phyloP scores from a whole-genome alignment of 1,284 basidiomycete species.

The Sporisorium reilianum region DNA sequence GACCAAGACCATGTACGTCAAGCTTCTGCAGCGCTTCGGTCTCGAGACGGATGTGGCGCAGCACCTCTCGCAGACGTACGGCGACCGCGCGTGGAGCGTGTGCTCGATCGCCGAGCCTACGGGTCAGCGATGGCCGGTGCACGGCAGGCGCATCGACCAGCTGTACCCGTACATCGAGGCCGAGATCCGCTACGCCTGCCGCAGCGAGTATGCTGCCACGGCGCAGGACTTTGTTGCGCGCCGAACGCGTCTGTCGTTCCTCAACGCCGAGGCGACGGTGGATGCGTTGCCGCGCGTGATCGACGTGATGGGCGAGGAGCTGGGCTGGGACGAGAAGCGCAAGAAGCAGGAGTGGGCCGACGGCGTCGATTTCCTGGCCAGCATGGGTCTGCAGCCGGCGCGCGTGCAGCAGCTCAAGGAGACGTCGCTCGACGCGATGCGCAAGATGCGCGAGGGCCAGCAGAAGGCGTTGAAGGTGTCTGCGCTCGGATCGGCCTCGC shows the following conservation, averaged over 20 bases:
- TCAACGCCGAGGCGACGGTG: slow-evolving; percentile 88
- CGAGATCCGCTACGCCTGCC: slow-evolving; percentile 89
- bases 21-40: slow-evolving; percentile 85
- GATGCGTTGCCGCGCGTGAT: slow-evolving; percentile 87
- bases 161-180: slow-evolving; percentile 92
- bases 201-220: slow-evolving; percentile 90
- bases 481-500: slow-evolving; percentile 30
- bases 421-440: slow-evolving; percentile 56
- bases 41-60: slow-evolving; percentile 91
- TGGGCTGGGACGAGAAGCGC: slow-evolving; percentile 82
- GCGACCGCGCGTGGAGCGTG: slow-evolving; percentile 95
- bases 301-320: slow-evolving; percentile 89
- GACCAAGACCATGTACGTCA: slow-evolving; percentile 96
- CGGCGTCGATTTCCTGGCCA: slow-evolving; percentile 67
- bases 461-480: slow-evolving; percentile 39
- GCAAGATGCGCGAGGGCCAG: slow-evolving; percentile 47
- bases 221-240: slow-evolving; percentile 93
- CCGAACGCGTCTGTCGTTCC: slow-evolving; percentile 89
- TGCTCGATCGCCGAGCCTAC: slow-evolving; percentile 84
- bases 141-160: slow-evolving; percentile 81
- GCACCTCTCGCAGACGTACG: slow-evolving; percentile 92
- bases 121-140: slow-evolving; percentile 83
- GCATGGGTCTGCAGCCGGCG: slow-evolving; percentile 70
- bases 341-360: slow-evolving; percentile 68
- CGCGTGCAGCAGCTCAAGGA: slow-evolving; percentile 56